Evolutionary conservation across 139 green algal species (phyloP).

Genomic region (Chlorella ohadii): DNA sequence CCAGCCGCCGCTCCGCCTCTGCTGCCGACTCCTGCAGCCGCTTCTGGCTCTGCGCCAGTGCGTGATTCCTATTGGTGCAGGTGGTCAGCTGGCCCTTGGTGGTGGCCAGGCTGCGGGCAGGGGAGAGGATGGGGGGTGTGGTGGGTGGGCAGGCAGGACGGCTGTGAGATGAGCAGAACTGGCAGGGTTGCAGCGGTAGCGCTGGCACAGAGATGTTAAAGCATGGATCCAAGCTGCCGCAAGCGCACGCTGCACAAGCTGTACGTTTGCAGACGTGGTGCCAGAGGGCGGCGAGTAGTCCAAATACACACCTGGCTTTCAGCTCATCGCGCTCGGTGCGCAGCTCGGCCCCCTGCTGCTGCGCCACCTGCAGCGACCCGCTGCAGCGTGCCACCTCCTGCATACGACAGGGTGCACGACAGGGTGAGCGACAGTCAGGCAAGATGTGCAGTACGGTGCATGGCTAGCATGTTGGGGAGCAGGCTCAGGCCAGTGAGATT

Average conservation of each 20-base stretch:
- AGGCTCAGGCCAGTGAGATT: no score
- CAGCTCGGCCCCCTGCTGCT: background rate
- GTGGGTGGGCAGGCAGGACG: background rate
- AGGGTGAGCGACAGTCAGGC: background rate
- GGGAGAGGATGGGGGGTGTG: background rate
- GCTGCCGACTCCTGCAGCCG: background rate
- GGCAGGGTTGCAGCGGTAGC: no score
- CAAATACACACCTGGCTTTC: background rate
- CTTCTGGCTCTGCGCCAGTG: background rate
- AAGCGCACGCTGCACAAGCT: no score
- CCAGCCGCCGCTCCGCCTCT: constrained; percentile 1
- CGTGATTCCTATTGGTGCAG: background rate
- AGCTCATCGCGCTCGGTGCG: background rate
- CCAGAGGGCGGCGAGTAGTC: no score
- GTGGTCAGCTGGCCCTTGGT: background rate
- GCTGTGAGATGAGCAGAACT: background rate
- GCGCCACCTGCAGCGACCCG: background rate
- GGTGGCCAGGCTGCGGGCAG: background rate
- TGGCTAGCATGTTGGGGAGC: no score
- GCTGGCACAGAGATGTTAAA: no score
- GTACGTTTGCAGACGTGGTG: no score
- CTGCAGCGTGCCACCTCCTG: constrained; percentile 19
- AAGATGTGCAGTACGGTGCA: background rate
- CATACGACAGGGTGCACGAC: background rate
- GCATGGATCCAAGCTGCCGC: no score